Percentiles rank a stretch among this genome's conserved stretches.
phyloP scores from a whole-genome alignment of 139 green algal genomes.

The Yamagishiella unicocca region DNA sequence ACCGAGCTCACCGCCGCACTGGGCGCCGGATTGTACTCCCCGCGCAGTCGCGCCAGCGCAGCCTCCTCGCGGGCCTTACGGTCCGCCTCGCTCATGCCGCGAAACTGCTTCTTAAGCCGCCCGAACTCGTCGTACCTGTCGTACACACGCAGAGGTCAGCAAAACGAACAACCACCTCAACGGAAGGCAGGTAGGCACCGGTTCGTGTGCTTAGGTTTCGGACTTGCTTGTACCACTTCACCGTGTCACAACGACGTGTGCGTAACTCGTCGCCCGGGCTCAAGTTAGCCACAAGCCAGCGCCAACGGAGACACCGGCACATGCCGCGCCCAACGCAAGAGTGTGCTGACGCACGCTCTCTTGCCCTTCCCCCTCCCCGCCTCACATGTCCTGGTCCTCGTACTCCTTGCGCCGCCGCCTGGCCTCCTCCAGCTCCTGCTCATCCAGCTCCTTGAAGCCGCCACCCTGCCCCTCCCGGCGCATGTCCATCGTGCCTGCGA shows the following conservation, averaged over 20 bases:
- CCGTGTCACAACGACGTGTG: no score
- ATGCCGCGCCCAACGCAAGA: no score
- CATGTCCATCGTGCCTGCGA: constrained; percentile 41
- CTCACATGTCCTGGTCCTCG: constrained; percentile 67
- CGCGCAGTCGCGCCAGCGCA: constrained; percentile 77
- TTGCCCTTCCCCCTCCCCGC: no score
- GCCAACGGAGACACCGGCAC: no score
- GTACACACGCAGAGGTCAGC: no score
- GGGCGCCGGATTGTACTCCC: constrained; percentile 22
- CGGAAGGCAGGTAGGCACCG: no score
- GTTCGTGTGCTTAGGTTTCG: no score
- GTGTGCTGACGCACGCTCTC: no score
- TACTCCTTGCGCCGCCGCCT: constrained; percentile 68
- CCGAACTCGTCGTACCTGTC: constrained; percentile 89
- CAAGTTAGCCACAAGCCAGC: no score
- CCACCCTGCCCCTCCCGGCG: constrained; percentile 56
- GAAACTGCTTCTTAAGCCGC: constrained; percentile 76
- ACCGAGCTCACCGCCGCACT: not conserved
- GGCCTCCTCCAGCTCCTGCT: constrained; percentile 78
- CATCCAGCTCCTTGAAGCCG: constrained; percentile 86
- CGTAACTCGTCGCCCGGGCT: no score
- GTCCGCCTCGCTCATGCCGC: constrained; percentile 61
- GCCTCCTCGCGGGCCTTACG: constrained; percentile 73
- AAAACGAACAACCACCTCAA: no score
- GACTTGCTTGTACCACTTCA: no score